Base-by-base conservation (phyloP, 192 early-diverging fungal genomes). In the Coemansia sp. region DNA sequence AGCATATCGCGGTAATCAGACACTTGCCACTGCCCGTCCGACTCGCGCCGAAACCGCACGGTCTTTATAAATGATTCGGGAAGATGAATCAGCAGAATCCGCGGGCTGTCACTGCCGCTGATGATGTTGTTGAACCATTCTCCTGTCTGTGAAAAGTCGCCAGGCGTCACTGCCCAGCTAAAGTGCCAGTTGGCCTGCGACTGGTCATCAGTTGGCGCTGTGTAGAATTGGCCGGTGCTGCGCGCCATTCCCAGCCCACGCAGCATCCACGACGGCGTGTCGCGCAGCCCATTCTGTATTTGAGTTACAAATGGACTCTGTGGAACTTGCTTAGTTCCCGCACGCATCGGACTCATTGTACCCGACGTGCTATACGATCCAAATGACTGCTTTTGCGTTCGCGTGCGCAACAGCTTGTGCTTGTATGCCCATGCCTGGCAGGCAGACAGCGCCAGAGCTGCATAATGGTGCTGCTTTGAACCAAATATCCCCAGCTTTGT, bases 1-100 rank as follows among this genome's bases (percentile, higher is more conserved):
- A 79, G 61, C 50, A 79, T 54, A 20, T 60, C 63, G 64, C 76
- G 76, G 58, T 79, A 79, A 58, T 79, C 76, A 1, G 66, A 56
- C 38, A 23, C 52, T 7, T 49, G 12, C 60, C 56, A 57, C 48
- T 58, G 47, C 15, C 75, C 70, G 26, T 50, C 61, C 11, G 57
- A 49, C 53, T 67, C 64, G 47, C 49, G 34, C 56, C 18, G 59
- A 52, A 67, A 64, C 23, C 47, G 58, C 3, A 68, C 59, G 0
- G 58, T 62, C 38, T 53, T 40, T 20, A 78, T 56, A 48, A 73
- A 67, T 23, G 76, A 67, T 36, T 73, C 67, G 46, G 76, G 76
- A 25, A 79, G 64, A 31, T 73, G 70, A 7, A 79, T 70, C 26
- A 79, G 63, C 50, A 79, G 53, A 3, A 79, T n/a, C 42, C 66